A percentile compares a stretch with the other conserved stretches of the same genome.
Evolutionary conservation across 805 yeast species (phyloP).

Genomic region (Naumovozyma dairenensis): DNA sequence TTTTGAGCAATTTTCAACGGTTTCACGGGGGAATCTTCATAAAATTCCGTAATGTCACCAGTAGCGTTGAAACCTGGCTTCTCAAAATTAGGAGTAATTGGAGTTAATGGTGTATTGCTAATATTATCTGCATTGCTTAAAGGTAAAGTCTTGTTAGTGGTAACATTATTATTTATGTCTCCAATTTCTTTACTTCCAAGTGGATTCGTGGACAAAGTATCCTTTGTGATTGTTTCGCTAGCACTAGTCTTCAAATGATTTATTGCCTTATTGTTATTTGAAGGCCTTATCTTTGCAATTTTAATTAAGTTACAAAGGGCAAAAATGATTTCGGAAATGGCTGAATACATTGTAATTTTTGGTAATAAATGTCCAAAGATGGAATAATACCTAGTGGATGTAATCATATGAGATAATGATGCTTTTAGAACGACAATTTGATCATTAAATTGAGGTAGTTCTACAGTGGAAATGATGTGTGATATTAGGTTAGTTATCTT

Average conservation of each 20-base stretch:
- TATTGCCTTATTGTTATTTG: not conserved
- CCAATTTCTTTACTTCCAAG: not conserved
- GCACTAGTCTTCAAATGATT: not conserved
- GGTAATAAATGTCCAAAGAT: constrained; percentile 54
- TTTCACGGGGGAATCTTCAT: constrained; percentile 43
- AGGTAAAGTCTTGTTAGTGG: not conserved
- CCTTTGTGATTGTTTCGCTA: too few species aligned
- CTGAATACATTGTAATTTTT: constrained; percentile 57
- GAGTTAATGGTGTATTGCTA: too few species aligned
- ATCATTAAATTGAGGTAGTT: constrained; percentile 28
- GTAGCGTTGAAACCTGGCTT: not conserved
- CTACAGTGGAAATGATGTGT: constrained; percentile 14
- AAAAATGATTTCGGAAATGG: constrained; percentile 65
- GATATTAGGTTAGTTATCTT: constrained; percentile 15
- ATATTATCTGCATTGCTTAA: too few species aligned
- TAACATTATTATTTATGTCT: not conserved
- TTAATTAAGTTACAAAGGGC: constrained; percentile 49
- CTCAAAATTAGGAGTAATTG: not conserved
- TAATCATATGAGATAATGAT: constrained; percentile 62
- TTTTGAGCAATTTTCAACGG: constrained; percentile 62
- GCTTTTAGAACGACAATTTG: constrained; percentile 42
- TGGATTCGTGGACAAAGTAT: too few species aligned
- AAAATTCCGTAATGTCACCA: constrained; percentile 4
- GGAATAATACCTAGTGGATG: constrained; percentile 67
- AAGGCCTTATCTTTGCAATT: constrained; percentile 6